Base-by-base conservation (phyloP, 805 yeast species). In the Candida saitoana region DNA sequence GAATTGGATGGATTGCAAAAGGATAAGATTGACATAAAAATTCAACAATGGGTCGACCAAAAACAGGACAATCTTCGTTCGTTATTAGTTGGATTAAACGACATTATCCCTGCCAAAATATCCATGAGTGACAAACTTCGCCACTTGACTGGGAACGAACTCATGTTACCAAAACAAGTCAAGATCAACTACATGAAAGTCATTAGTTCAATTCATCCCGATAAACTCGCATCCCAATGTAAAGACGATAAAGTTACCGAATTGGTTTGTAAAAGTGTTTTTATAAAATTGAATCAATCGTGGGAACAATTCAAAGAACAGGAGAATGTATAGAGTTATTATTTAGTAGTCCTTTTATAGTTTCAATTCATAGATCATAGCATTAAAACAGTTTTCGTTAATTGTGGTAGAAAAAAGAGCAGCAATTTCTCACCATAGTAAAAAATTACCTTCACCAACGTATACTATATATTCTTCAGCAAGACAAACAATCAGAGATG, bases 101-200 rank as follows among this genome's bases (percentile, higher is more conserved):
- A 65, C 2, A 73, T 93, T 14, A 62, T 93, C 11, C 80, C 86
- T 9, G 46, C 45, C 3, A 60, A 59, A 14, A 82, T 89, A 4
- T 60, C 80, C 1, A 61, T 84, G 55, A 73, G 82, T 3, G 43
- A 37, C 5, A 27, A 43, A 19, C 31, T 47, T n/a, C 38, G 45
- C 19, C 36, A 22, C 6, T 40, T 47, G 31, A 34, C 48, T 11
- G 16, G 33, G 3, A 41, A 49, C 33, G 97, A 91, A 43, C 67
- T 93, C 45, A 93, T 93, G 45, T 68, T 90, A 48, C 91, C 95
- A 15, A 90, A 89, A 52, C 89, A 86, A 59, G 97, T 89, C 30
- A 91, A 91, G 59, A 68, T 91, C 29, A 71, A 72, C 15, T 93
- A 93, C 60, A 78, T 84, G 87, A 84, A 82, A 54, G 91, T 87